Evolutionary conservation across 202 grass and related monocot species (phyloP).

Genomic region (Elaeis oleifera): DNA sequence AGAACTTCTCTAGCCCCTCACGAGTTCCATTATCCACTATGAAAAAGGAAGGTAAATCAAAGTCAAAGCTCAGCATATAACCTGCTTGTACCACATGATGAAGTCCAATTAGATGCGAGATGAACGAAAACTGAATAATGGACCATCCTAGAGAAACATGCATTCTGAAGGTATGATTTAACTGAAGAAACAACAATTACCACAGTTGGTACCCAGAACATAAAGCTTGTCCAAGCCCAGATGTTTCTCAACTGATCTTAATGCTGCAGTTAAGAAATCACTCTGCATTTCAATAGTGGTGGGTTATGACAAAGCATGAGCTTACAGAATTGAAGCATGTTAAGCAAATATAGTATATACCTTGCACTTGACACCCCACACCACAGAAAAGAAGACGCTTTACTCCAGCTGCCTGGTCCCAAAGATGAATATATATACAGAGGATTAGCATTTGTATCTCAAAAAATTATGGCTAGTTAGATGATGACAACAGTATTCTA

Average conservation of each 20-base stretch:
- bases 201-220: slow-evolving; percentile 97
- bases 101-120: no score
- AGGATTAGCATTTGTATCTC: background rate
- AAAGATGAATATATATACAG: slow-evolving; percentile 15
- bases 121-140: background rate
- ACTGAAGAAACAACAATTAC: slow-evolving; percentile 38
- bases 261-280: slow-evolving; percentile 48
- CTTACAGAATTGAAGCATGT: background rate
- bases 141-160: slow-evolving; percentile 17
- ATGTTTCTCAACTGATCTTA: slow-evolving; percentile 89
- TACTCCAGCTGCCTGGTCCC: slow-evolving; percentile 82
- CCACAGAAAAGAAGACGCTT: slow-evolving; percentile 96
- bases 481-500: no score
- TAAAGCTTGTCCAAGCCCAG: slow-evolving; percentile 97
- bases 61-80: background rate
- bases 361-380: slow-evolving; percentile 98
- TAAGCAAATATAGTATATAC: slow-evolving; percentile 29
- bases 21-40: slow-evolving; percentile 84
- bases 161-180: slow-evolving; percentile 10
- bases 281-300: slow-evolving; percentile 37
- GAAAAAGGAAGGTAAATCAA: slow-evolving; percentile 8
- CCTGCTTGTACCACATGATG: no score
- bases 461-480: no score
- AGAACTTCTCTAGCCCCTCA: slow-evolving; percentile 79
- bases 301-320: slow-evolving; percentile 25